Percentiles rank a stretch among this genome's conserved stretches.
Evolutionary conservation across 352 stramenopile genomes (phyloP).

Genomic region (Globisporangium splendens): DNA sequence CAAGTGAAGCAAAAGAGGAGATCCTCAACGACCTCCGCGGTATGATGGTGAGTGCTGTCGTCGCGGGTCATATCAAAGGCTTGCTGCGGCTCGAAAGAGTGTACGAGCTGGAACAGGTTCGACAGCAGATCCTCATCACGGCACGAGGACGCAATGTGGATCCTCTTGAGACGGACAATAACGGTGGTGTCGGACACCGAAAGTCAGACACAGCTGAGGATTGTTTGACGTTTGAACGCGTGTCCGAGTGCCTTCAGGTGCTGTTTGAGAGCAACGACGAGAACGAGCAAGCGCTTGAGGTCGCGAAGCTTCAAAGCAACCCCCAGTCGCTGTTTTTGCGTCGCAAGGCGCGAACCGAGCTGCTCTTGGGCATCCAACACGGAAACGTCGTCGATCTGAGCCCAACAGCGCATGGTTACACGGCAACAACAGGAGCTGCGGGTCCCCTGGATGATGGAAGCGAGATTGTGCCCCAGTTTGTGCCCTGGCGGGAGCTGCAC

Average conservation of each 20-base stretch:
- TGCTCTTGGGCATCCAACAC: constrained; percentile 40
- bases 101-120: constrained; percentile 56
- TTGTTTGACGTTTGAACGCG: constrained; percentile 19
- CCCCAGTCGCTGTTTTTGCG: constrained; percentile 33
- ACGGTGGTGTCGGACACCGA: background rate
- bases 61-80: constrained; percentile 29
- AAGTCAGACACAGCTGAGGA: constrained; percentile 1
- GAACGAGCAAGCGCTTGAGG: constrained; percentile 39
- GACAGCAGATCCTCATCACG: constrained; percentile 53
- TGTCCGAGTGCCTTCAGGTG: constrained; percentile 30
- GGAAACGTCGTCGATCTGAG: constrained; percentile 30
- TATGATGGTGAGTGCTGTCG: constrained; percentile 14
- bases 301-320: constrained; percentile 28
- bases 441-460: background rate
- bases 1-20: constrained; percentile 5
- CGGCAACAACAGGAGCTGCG: background rate
- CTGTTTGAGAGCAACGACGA: constrained; percentile 30
- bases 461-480: constrained; percentile 1
- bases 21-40: background rate
- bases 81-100: constrained; percentile 48
- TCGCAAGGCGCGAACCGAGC: constrained; percentile 39
- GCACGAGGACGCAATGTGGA: constrained; percentile 8
- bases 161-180: constrained; percentile 20
- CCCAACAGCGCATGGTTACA: background rate
- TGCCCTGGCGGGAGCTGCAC: constrained; percentile 5